Evolutionary conservation across 371 early-diverging fungal genomes (phyloP).

Genomic region (Funneliformis caledonium): DNA sequence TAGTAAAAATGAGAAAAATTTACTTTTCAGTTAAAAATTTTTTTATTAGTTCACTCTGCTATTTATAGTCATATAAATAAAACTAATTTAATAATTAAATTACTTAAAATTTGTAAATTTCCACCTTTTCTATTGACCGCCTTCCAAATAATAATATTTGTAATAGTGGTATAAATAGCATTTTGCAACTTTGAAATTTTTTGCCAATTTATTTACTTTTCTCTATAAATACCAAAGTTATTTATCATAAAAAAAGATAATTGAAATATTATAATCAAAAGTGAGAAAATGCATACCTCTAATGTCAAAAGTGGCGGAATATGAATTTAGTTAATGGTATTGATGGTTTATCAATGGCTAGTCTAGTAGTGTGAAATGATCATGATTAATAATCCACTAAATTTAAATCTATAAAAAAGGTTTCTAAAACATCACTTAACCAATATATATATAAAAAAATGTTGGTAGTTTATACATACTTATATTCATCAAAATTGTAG

Average conservation of each 20-base stretch:
- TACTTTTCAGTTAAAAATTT: too few relatives aligned
- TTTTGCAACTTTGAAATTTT: conserved; percentile 8
- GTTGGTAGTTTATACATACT: conserved; percentile 25
- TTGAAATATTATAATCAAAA: conserved; percentile 12
- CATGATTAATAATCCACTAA: conserved; percentile 15
- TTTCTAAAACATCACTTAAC: conserved; percentile 1
- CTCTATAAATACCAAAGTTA: conserved; percentile 4
- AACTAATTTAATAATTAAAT: too few relatives aligned
- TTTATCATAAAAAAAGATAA: not conserved
- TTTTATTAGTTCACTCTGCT: too few relatives aligned
- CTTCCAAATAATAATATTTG: too few relatives aligned
- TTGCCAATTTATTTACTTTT: not conserved
- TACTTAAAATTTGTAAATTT: too few relatives aligned
- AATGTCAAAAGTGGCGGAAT: conserved; percentile 18
- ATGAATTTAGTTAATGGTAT: conserved; percentile 8
- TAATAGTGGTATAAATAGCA: not conserved
- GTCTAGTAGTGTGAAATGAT: not conserved
- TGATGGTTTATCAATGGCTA: conserved; percentile 16
- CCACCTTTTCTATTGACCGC: too few relatives aligned
- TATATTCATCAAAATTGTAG: conserved; percentile 37
- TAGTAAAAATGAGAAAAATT: too few relatives aligned
- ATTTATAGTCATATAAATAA: too few relatives aligned
- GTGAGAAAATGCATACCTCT: conserved; percentile 15
- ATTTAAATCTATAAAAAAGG: conserved; percentile 21
- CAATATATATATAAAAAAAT: conserved; percentile 3